Evolutionary conservation across 495 filamentous ascomycete species (phyloP).

Genomic region (Talaromyces liani): DNA sequence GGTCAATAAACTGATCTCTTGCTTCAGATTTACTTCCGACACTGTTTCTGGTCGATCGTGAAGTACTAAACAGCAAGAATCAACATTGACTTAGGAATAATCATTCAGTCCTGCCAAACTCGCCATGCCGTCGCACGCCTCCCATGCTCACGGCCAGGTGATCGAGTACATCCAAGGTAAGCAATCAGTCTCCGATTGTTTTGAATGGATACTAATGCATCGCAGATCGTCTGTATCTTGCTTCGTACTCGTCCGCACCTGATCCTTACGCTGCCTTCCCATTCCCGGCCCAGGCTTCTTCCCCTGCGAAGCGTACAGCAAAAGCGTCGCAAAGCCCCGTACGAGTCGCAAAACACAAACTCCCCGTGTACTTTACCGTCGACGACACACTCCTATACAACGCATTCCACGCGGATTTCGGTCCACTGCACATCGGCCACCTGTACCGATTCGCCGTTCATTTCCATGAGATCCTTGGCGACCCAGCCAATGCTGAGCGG

Average conservation of each 20-base stretch:
- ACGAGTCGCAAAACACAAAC: conserved; percentile 37
- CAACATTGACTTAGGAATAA: neutral
- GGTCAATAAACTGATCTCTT: neutral
- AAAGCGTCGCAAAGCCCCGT: conserved; percentile 51
- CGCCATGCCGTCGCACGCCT: conserved; percentile 29
- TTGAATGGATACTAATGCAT: neutral
- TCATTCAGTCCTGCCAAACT: neutral
- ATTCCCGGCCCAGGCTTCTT: conserved; percentile 53
- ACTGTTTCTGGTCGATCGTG: neutral
- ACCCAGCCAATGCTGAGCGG: conserved; percentile 72
- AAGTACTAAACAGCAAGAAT: neutral
- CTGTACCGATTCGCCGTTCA: conserved; percentile 91
- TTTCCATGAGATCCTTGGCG: conserved; percentile 90
- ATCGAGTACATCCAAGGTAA: conserved; percentile 75
- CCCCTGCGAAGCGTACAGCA: conserved; percentile 70
- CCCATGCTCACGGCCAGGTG: conserved; percentile 57
- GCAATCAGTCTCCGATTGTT: neutral
- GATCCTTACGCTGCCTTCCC: conserved; percentile 79
- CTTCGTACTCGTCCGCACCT: conserved; percentile 79
- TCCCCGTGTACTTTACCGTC: conserved; percentile 91
- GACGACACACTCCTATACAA: conserved; percentile 94
- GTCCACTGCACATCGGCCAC: conserved; percentile 93
- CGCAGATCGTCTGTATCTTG: conserved; percentile 88
- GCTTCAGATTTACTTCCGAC: neutral
- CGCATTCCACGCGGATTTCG: conserved; percentile 97